Base-by-base conservation (phyloP, 202 grass and related monocot genomes). In the Digitaria exilis region DNA sequence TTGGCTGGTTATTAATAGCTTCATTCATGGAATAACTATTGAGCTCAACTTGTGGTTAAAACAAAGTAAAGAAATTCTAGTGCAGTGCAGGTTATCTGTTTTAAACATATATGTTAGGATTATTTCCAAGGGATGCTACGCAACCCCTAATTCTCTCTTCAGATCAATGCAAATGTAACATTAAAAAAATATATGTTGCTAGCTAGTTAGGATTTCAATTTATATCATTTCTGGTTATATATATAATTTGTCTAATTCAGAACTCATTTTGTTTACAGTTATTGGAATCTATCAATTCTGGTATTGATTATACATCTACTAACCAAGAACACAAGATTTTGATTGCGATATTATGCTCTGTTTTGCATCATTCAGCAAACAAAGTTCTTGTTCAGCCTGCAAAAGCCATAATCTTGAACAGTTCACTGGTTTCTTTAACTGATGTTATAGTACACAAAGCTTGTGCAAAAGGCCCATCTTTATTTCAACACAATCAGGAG, bases 381-480 rank as follows among this genome's bases (percentile, higher is more conserved):
- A 76, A 85, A 73, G 78, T 90, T 54, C 89, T 98, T 73, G 55
- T 77, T 83, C 93, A 90, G 72, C 79, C 92, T 83, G 91, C 96
- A 65, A 98, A 95, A 69, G 82, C 89, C 34, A 89, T 98, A 80
- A 76, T 95, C 44, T 84, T 98, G 52, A 93, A 81, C 45, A 76
- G 26, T 54, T 87, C 85, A 26, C 85, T 95, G 70, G 80, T 85
- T 90, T 94, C 77, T 69, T 84, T 88, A 39, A 86, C 56, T 32
- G 96, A 94, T 80, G 82, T 26, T 41, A 71, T 96, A 81, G 79
- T 96, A 84, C 88, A 90, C 29, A 78, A 85, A 82, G 87, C 91
- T 69, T 93, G 91, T 72, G 73, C 69, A 21, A 95, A 98, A 80
- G 96, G 96, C 29, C 89, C 89, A 75, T 90, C 91, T 75, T 92